Percentiles rank a stretch among this genome's conserved stretches.
Conservation (phyloP, 2,329 filamentous ascomycete species). For the Huntiella abstrusa region DNA sequence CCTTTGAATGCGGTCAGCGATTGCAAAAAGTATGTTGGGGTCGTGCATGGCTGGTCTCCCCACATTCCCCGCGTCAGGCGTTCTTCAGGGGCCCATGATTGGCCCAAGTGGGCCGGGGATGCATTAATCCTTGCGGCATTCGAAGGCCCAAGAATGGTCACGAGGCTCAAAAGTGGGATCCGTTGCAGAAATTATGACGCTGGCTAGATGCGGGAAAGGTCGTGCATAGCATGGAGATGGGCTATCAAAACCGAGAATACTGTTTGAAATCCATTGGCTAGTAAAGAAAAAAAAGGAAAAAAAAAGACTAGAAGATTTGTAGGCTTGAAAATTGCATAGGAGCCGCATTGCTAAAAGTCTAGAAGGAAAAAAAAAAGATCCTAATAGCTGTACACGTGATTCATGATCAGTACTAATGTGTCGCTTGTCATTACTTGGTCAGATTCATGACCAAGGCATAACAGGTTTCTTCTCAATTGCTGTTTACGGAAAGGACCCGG, state of each 20-base stretch:
- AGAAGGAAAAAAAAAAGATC: neutral
- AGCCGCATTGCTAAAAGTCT: neutral
- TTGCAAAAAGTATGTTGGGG: no score
- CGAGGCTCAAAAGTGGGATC: slow-evolving; percentile 7
- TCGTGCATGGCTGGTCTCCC: neutral
- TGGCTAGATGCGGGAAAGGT: no score
- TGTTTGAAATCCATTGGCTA: neutral
- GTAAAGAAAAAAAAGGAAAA: neutral
- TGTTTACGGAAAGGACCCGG: no score
- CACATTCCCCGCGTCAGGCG: slow-evolving; percentile 8
- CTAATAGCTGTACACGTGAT: no score
- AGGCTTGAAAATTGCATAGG: neutral
- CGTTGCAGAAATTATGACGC: neutral
- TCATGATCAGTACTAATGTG: no score
- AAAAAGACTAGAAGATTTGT: neutral
- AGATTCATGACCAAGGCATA: no score
- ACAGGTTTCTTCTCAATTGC: no score
- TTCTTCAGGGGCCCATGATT: slow-evolving; percentile 3
- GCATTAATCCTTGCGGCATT: slow-evolving; percentile 1
- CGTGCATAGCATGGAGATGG: neutral
- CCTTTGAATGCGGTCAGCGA: no score
- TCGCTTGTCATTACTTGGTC: no score
- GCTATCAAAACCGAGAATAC: neutral
- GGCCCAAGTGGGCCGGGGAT: neutral
- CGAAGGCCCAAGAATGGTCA: slow-evolving; percentile 5